Evolutionary conservation across 1,284 basidiomycete genomes (phyloP).

Genomic region (Psilocybe mexicana): DNA sequence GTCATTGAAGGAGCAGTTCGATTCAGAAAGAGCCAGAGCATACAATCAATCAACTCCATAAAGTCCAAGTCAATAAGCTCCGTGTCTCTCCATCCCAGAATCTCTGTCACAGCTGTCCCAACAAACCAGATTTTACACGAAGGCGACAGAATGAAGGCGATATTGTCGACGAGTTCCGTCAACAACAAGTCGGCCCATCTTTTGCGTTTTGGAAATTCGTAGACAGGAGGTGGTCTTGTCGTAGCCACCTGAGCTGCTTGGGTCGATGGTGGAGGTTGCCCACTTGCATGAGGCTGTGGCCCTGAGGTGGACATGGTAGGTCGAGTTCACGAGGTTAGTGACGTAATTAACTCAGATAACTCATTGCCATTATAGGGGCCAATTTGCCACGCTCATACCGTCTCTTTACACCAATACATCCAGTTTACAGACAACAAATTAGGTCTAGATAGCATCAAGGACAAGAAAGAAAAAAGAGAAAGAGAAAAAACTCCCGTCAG

Average conservation of each 20-base stretch:
- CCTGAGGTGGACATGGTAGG: conserved; percentile 21
- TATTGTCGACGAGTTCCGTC: conserved; percentile 73
- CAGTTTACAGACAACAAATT: too few species aligned
- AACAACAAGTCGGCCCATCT: conserved; percentile 84
- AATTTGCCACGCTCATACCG: too few species aligned
- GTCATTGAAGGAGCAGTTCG: conserved; percentile 8
- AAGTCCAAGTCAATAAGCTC: conserved; percentile 73
- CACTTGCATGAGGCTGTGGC: conserved; percentile 3
- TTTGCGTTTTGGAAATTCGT: conserved; percentile 84
- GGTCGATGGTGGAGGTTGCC: conserved; percentile 1
- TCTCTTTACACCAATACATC: too few species aligned
- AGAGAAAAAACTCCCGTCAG: not conserved
- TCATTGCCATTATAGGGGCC: too few species aligned
- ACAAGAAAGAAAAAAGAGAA: too few species aligned
- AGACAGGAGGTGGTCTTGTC: conserved; percentile 38
- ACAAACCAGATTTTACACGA: conserved; percentile 68
- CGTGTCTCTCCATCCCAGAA: conserved; percentile 74
- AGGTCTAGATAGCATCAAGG: too few species aligned
- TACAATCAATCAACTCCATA: conserved; percentile 65
- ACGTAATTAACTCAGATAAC: not conserved
- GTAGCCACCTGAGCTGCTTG: not conserved
- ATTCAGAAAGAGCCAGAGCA: conserved; percentile 23
- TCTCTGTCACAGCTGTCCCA: conserved; percentile 64
- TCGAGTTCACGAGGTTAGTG: not conserved
- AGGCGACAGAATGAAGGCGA: conserved; percentile 67